Evolutionary conservation across 306 rosid species (phyloP).

Genomic region (Delonix regia): DNA sequence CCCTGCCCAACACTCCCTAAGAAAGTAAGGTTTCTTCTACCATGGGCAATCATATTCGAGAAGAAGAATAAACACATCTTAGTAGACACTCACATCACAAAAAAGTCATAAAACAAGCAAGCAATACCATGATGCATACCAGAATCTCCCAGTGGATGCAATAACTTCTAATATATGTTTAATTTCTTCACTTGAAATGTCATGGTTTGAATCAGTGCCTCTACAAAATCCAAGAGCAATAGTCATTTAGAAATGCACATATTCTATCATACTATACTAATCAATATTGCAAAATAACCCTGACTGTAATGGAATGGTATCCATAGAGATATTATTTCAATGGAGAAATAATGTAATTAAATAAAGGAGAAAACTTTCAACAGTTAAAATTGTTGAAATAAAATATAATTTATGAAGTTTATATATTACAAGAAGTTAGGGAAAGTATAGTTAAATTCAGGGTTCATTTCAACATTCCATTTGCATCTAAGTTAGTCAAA

Average conservation of each 20-base stretch:
- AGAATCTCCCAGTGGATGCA: conserved; percentile 51
- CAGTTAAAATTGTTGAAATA: not conserved
- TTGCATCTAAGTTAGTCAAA: not conserved
- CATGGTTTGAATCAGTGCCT: conserved; percentile 25
- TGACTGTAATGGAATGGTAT: no score
- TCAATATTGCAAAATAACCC: not conserved
- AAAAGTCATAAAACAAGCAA: not conserved
- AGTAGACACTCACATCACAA: not conserved
- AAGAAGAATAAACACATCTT: not conserved
- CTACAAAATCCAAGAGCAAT: conserved; percentile 19
- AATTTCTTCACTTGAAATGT: conserved; percentile 42
- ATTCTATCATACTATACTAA: not conserved
- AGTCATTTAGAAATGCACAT: not conserved
- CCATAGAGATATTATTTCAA: not conserved
- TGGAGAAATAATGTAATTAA: not conserved
- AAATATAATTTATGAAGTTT: not conserved
- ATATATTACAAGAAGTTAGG: not conserved
- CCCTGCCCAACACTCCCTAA: not conserved
- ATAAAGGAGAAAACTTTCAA: not conserved
- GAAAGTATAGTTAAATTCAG: not conserved
- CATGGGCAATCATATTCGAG: not conserved
- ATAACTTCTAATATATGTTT: conserved; percentile 38
- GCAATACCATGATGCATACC: conserved; percentile 26
- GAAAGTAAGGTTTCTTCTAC: not conserved
- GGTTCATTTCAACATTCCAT: not conserved